A percentile compares a stretch with the other conserved stretches of the same genome.
phyloP scores from a whole-genome alignment of 1,139 yeast genomes.

The Sugiyamaella sp. region DNA sequence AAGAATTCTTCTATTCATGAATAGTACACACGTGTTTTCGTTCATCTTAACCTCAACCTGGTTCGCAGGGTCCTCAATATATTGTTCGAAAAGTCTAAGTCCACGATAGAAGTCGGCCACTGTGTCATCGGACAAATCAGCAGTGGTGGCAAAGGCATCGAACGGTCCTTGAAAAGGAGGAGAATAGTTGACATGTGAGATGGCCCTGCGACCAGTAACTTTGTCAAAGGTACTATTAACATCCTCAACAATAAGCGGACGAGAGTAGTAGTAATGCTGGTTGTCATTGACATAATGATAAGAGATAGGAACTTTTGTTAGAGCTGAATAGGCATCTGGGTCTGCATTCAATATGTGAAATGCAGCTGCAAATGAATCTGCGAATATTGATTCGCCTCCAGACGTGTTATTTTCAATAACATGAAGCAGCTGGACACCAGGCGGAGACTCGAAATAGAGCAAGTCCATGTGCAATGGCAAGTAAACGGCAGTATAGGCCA shows the following conservation, averaged over 20 bases:
- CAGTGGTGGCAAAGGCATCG: slow-evolving; percentile 46
- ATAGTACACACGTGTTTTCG: slow-evolving; percentile 68
- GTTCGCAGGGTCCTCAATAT: slow-evolving; percentile 57
- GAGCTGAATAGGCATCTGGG: slow-evolving; percentile 65
- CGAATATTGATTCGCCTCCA: slow-evolving; percentile 75
- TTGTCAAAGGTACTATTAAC: slow-evolving; percentile 40
- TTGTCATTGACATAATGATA: slow-evolving; percentile 70
- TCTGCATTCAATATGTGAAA: slow-evolving; percentile 56
- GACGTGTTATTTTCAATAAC: slow-evolving; percentile 61
- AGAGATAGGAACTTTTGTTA: slow-evolving; percentile 65
- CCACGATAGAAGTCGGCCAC: slow-evolving; percentile 65
- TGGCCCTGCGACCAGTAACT: slow-evolving; percentile 40
- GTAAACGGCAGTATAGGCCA: slow-evolving; percentile 69
- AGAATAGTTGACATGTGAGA: slow-evolving; percentile 69
- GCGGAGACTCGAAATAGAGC: slow-evolving; percentile 79
- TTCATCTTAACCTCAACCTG: slow-evolving; percentile 60
- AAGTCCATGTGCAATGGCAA: slow-evolving; percentile 83
- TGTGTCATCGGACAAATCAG: slow-evolving; percentile 26
- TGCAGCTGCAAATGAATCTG: slow-evolving; percentile 77
- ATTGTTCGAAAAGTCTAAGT: slow-evolving; percentile 59
- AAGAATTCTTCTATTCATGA: slow-evolving; percentile 71
- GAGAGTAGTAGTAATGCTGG: slow-evolving; percentile 63
- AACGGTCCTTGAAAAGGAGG: slow-evolving; percentile 89
- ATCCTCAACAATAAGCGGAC: slow-evolving; percentile 70
- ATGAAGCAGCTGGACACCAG: slow-evolving; percentile 76